Conservation (phyloP, 345 rosid genomes). For the Geranium rotundifolium region DNA sequence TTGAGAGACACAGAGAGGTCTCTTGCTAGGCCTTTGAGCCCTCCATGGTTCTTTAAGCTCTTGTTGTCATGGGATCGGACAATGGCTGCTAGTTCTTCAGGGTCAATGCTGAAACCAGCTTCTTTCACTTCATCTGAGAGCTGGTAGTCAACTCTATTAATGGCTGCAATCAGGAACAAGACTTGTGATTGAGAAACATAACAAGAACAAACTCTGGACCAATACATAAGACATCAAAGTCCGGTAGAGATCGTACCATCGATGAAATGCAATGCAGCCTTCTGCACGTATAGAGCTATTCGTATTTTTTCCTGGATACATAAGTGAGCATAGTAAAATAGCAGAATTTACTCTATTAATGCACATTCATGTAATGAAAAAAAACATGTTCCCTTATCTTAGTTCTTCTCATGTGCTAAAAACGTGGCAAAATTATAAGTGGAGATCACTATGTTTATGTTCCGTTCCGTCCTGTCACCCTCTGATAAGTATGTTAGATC, state of each 20-base stretch:
- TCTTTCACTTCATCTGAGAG: constrained; percentile 48
- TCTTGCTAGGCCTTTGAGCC: constrained; percentile 59
- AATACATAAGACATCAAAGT: too few species aligned
- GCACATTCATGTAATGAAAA: too few species aligned
- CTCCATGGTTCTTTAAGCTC: constrained; percentile 34
- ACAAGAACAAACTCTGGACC: too few species aligned
- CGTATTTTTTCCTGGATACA: constrained; percentile 76
- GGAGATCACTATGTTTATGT: too few species aligned
- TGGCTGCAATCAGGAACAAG: constrained; percentile 39
- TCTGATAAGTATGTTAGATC: too few species aligned
- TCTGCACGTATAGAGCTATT: constrained; percentile 79
- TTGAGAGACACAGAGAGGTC: constrained; percentile 36
- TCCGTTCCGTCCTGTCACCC: too few species aligned
- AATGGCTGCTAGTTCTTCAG: constrained; percentile 64
- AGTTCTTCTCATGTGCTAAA: too few species aligned
- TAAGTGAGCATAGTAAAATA: constrained; percentile 2
- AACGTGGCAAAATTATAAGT: too few species aligned
- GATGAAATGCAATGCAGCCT: constrained; percentile 80
- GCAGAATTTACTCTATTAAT: too few species aligned
- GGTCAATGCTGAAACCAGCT: constrained; percentile 57
- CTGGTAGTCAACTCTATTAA: constrained; percentile 22
- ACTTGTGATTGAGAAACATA: background rate
- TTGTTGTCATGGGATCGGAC: constrained; percentile 60
- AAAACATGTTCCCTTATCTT: too few species aligned
- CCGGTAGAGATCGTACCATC: constrained; percentile 45